Evolutionary conservation across 495 filamentous ascomycete genomes (phyloP), one percentile per base, ranked within the genome.

Genomic region (Chaetomium cochliodes): DNA sequence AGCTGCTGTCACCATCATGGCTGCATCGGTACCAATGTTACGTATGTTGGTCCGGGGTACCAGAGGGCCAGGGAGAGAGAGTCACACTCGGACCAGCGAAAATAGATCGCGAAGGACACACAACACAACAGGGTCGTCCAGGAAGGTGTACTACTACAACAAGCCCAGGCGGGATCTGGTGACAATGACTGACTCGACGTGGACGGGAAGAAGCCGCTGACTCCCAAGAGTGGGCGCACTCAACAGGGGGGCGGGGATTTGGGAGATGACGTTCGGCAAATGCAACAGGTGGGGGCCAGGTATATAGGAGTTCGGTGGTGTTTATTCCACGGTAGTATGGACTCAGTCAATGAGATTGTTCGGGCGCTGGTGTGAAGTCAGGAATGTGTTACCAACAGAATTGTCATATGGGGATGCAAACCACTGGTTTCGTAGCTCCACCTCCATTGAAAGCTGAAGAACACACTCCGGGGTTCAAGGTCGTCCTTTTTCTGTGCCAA

Each of bases 1-100:
- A 55, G 62, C 72, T 11, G 66, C 72, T n/a, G 71, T 70, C 20
- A 75, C 72, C 4, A 75, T 77, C 46, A 73, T 76, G 65, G 76
- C 74, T 7, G 73, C 75, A 0, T 73, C 70, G 0, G 70, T 75
- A 1, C 75, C 75, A 11, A 69, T 76, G 58, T 53, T 77, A 42
- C 70, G 74, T 5, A 62, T 69, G n/a, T 60, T 76, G 16, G 59
- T 74, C 20, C 66, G 60, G 18, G 68, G 69, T 41, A 65, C 66
- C 22, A 58, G 41, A 13, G 51, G 61, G 0, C 50, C 55, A 7
- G 28, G 46, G 20, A 33, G 62, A 39, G 53, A 42, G 4, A 22
- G 50, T 12, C 60, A 53, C 12, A 54, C 55, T 16, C 25, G 46
- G 57, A 59, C 52, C 0, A 61, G 15, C 54, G 7, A 61, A 54